A percentile compares a stretch with the other conserved stretches of the same genome.
Conservation (phyloP, 352 stramenopile species). For the Thalassiosira livingstoniorum region DNA sequence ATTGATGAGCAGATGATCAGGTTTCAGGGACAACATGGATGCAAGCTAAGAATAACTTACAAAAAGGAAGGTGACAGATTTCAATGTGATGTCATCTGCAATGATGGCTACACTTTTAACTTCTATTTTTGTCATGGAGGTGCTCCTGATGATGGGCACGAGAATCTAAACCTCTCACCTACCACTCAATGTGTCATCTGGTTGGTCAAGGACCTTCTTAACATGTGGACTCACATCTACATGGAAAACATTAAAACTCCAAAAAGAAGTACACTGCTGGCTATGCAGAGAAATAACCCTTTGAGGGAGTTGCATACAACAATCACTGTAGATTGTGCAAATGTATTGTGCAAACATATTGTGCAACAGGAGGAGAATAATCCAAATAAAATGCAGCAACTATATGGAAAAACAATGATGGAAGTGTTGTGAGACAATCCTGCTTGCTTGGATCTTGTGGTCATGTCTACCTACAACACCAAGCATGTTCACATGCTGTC, state of each 20-base stretch:
- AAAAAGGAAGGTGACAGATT: slow-evolving; percentile 14
- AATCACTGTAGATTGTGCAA: not conserved
- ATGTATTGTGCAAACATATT: not conserved
- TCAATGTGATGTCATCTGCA: slow-evolving; percentile 19
- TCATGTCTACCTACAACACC: not conserved
- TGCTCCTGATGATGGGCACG: not conserved
- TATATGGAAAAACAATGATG: not conserved
- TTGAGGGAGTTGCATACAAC: not conserved
- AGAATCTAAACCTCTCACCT: not conserved
- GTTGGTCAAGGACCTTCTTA: not conserved
- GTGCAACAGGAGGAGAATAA: not conserved
- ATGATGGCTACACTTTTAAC: slow-evolving; percentile 3
- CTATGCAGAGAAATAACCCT: not conserved
- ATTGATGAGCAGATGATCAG: not conserved
- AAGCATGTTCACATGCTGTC: not conserved
- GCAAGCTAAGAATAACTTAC: slow-evolving; percentile 7
- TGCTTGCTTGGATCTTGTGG: not conserved
- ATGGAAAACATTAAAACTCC: not conserved
- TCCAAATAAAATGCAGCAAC: no score
- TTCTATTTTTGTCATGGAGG: slow-evolving; percentile 9
- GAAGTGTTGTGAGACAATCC: not conserved
- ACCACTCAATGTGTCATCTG: not conserved
- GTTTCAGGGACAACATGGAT: not conserved
- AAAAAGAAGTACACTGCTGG: not conserved
- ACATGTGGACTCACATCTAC: not conserved